Evolutionary conservation across 2,329 filamentous ascomycete species (phyloP).

Genomic region (Pleoardoris graminearum): DNA sequence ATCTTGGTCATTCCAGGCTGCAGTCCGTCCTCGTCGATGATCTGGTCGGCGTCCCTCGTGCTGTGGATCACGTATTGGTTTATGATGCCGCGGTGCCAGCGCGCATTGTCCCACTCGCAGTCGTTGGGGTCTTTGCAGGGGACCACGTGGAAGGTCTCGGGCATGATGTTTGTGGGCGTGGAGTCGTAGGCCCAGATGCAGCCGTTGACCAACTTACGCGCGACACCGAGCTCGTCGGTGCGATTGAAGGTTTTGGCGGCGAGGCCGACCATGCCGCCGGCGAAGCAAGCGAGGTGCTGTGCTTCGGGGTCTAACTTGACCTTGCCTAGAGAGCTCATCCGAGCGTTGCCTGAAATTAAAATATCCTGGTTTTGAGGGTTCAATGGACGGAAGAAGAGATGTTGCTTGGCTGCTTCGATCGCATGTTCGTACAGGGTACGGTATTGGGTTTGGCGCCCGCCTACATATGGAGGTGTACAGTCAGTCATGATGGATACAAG

Average conservation of each 20-base stretch:
- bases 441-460: conserved; percentile 74
- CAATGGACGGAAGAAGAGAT: conserved; percentile 79
- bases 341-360: conserved; percentile 68
- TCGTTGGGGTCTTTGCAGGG: conserved; percentile 48
- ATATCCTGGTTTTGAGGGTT: conserved; percentile 67
- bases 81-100: conserved; percentile 48
- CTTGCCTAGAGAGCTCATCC: conserved; percentile 49
- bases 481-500: no score
- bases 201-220: conserved; percentile 56
- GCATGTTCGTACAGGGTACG: conserved; percentile 70
- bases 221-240: conserved; percentile 54
- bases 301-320: conserved; percentile 48
- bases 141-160: conserved; percentile 52
- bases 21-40: conserved; percentile 46
- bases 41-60: conserved; percentile 25
- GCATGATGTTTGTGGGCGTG: conserved; percentile 58
- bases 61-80: conserved; percentile 15
- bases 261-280: conserved; percentile 60
- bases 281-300: conserved; percentile 59
- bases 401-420: conserved; percentile 68
- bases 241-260: conserved; percentile 57
- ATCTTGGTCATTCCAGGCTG: conserved; percentile 48
- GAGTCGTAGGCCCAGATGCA: conserved; percentile 60
- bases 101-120: conserved; percentile 50
- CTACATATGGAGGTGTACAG: no score